phyloP scores from a whole-genome alignment of 495 filamentous ascomycete species.

The Annulohypoxylon bovei region DNA sequence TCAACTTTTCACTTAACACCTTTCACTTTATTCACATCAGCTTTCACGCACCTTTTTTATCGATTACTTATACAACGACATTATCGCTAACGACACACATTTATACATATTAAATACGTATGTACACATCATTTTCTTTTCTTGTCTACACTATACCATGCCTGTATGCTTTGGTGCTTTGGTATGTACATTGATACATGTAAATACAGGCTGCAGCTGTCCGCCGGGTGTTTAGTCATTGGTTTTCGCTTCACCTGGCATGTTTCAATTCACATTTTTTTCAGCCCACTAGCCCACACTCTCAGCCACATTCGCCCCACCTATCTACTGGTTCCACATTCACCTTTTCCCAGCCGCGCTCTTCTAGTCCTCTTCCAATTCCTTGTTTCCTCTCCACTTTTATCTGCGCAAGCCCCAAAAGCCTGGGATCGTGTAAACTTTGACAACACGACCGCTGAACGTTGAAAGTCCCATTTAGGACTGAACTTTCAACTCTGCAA shows the following conservation, averaged over 20 bases:
- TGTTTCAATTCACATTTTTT: background rate
- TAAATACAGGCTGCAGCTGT: background rate
- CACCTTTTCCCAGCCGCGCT: conserved; percentile 12
- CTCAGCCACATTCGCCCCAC: background rate
- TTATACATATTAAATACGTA: background rate
- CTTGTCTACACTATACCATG: too few species aligned
- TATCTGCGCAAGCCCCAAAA: conserved; percentile 42
- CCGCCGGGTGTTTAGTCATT: background rate
- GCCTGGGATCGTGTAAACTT: conserved; percentile 46
- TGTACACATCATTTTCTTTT: background rate
- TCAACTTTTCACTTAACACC: background rate
- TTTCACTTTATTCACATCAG: background rate
- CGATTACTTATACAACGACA: too few species aligned
- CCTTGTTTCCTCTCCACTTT: conserved; percentile 36
- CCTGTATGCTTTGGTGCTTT: too few species aligned
- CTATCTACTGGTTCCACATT: background rate
- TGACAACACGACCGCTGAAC: conserved; percentile 43
- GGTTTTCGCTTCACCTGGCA: background rate
- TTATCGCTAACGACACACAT: too few species aligned
- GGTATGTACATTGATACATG: background rate
- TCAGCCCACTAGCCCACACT: background rate
- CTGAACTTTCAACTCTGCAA: conserved; percentile 42
- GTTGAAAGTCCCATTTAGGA: conserved; percentile 31
- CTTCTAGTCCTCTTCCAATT: conserved; percentile 24
- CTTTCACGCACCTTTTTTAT: too few species aligned